phyloP scores from a whole-genome alignment of 2,329 filamentous ascomycete genomes.

The Cryphonectria parasitica region DNA sequence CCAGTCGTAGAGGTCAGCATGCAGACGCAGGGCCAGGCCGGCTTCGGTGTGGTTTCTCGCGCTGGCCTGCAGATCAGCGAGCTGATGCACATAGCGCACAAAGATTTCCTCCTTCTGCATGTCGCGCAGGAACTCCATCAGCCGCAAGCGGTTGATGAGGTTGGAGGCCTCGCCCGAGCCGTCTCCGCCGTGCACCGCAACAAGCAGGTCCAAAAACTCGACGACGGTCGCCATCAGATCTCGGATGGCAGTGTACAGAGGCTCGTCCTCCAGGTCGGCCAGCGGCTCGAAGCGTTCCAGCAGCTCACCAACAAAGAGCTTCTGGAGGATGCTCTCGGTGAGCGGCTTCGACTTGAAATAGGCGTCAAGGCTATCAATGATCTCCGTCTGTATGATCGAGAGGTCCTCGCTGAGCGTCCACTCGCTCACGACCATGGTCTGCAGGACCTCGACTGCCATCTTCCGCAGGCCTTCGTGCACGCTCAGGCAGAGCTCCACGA shows the following conservation, averaged over 20 bases:
- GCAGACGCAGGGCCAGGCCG: constrained; percentile 83
- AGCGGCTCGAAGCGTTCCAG: constrained; percentile 78
- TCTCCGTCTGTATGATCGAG: constrained; percentile 88
- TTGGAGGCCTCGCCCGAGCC: constrained; percentile 74
- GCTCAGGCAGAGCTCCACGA: constrained; percentile 91
- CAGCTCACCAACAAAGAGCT: constrained; percentile 87
- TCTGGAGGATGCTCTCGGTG: constrained; percentile 88
- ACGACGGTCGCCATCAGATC: constrained; percentile 84
- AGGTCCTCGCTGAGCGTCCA: constrained; percentile 96
- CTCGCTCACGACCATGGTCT: constrained; percentile 98
- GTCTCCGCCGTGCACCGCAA: constrained; percentile 83
- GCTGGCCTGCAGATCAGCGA: constrained; percentile 76
- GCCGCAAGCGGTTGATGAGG: constrained; percentile 82
- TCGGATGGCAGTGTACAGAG: constrained; percentile 74
- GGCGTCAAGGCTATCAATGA: constrained; percentile 90
- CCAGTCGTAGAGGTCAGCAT: constrained; percentile 93
- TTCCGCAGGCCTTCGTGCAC: constrained; percentile 89
- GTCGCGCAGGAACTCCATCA: constrained; percentile 96
- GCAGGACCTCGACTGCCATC: constrained; percentile 90
- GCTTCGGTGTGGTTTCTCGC: constrained; percentile 84
- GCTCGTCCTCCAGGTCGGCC: constrained; percentile 67
- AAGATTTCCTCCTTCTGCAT: constrained; percentile 98
- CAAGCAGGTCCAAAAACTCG: constrained; percentile 86
- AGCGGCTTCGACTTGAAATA: constrained; percentile 89
- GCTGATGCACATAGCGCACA: constrained; percentile 91